Conservation (phyloP, 106 monocot genomes). For the Allium sativum region DNA sequence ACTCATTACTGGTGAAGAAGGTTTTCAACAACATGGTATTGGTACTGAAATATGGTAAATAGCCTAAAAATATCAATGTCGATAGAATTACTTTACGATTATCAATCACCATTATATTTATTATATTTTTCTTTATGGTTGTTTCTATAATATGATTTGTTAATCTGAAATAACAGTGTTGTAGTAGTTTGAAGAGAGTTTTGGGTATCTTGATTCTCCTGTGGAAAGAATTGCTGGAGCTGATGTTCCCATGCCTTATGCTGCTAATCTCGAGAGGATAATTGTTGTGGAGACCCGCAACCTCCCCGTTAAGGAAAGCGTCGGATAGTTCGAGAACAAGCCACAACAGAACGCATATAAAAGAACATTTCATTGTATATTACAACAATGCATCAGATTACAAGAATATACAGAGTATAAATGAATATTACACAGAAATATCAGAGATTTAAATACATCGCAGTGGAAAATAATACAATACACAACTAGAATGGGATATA, state of each 20-base stretch:
- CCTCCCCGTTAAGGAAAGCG: too few relatives aligned
- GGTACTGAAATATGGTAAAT: slow-evolving; percentile 82
- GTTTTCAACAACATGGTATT: slow-evolving; percentile 85
- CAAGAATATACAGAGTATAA: too few relatives aligned
- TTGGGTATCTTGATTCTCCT: slow-evolving; percentile 84
- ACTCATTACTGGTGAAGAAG: slow-evolving; percentile 86
- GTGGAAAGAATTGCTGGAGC: slow-evolving; percentile 92
- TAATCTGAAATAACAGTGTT: slow-evolving; percentile 19
- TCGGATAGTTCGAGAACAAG: too few relatives aligned
- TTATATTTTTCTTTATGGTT: neutral
- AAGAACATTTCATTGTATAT: too few relatives aligned
- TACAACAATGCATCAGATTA: too few relatives aligned
- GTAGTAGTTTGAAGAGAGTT: slow-evolving; percentile 88
- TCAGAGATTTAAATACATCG: too few relatives aligned
- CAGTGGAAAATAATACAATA: too few relatives aligned
- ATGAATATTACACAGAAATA: too few relatives aligned
- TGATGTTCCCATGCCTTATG: slow-evolving; percentile 96
- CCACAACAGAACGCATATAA: too few relatives aligned
- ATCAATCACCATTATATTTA: neutral
- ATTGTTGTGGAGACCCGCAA: too few relatives aligned
- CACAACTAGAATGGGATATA: too few relatives aligned
- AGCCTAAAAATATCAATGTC: neutral
- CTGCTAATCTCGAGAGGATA: slow-evolving; percentile 88
- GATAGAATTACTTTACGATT: too few relatives aligned
- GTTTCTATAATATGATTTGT: neutral